Evolutionary conservation across 2,329 filamentous ascomycete species (phyloP).

Genomic region (Alternaria brassicae): DNA sequence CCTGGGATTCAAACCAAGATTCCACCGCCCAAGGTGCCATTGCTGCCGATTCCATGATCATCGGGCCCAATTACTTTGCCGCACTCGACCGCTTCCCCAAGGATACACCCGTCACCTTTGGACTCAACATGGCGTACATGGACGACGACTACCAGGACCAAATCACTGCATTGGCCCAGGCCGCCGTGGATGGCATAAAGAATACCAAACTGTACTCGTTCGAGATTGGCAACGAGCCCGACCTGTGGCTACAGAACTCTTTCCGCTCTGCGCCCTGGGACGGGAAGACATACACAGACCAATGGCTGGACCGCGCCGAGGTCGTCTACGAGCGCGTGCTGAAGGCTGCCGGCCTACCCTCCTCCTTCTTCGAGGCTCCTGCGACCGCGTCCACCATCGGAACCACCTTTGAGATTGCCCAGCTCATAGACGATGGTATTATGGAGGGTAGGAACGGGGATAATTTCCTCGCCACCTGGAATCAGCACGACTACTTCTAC

Average conservation of each 20-base stretch:
- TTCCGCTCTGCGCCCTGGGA: conserved; percentile 56
- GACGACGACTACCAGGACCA: conserved; percentile 54
- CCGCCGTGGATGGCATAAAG: conserved; percentile 46
- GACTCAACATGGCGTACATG: conserved; percentile 59
- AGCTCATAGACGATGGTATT: conserved; percentile 53
- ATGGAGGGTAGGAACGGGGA: conserved; percentile 46
- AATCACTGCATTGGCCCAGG: conserved; percentile 54
- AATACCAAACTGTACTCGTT: conserved; percentile 53
- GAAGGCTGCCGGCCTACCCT: conserved; percentile 49
- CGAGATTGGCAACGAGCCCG: conserved; percentile 55
- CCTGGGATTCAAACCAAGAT: conserved; percentile 50
- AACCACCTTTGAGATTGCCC: conserved; percentile 57
- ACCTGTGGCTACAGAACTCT: conserved; percentile 54
- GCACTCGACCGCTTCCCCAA: conserved; percentile 59
- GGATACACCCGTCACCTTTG: conserved; percentile 59
- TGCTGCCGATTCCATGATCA: conserved; percentile 55
- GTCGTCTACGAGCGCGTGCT: conserved; percentile 57
- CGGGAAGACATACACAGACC: conserved; percentile 53
- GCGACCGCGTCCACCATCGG: conserved; percentile 60
- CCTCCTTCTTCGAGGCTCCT: conserved; percentile 59
- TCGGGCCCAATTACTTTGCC: conserved; percentile 58
- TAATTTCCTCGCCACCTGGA: conserved; percentile 55
- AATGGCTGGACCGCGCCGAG: conserved; percentile 57
- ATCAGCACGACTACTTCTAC: conserved; percentile 63
- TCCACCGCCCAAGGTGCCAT: conserved; percentile 51